Percentiles rank a stretch among this genome's conserved stretches.
Conservation (phyloP, 2,329 filamentous ascomycete genomes). For the Sporothrix schenckii region DNA sequence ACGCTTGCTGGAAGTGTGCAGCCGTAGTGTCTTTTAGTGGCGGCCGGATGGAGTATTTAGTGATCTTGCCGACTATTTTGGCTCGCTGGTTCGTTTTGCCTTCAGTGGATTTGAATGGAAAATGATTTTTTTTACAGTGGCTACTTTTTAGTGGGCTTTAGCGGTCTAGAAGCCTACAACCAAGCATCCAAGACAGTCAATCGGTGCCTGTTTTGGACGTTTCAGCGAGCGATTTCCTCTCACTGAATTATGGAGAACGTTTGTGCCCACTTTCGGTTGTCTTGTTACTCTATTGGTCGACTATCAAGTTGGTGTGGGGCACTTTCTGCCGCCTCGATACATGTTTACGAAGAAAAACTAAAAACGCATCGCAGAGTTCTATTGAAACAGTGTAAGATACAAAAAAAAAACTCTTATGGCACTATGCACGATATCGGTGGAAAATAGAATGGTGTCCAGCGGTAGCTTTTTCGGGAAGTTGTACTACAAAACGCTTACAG, state of each 20-base stretch:
- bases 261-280: neutral
- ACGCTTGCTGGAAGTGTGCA: neutral
- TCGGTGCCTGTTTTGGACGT: conserved; percentile 14
- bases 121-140: neutral
- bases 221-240: conserved; percentile 20
- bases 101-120: neutral
- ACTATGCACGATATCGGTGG: neutral
- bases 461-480: neutral
- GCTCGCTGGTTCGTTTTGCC: neutral
- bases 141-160: conserved; percentile 18
- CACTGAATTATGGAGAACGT: neutral
- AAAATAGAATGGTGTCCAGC: neutral
- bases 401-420: too few relatives aligned
- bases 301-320: neutral
- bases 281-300: conserved; percentile 23
- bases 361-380: too few relatives aligned
- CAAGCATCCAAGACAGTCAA: neutral
- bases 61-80: neutral
- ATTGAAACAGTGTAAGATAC: too few relatives aligned
- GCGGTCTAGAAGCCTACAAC: conserved; percentile 11
- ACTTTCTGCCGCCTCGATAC: neutral
- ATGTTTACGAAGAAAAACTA: too few relatives aligned
- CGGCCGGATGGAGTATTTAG: neutral
- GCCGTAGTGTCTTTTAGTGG: neutral
- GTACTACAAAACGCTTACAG: too few relatives aligned